Evolutionary conservation across 179 eudicot genomes (phyloP), one percentile per base, ranked within the genome.

Genomic region (Camellia oleifera): DNA sequence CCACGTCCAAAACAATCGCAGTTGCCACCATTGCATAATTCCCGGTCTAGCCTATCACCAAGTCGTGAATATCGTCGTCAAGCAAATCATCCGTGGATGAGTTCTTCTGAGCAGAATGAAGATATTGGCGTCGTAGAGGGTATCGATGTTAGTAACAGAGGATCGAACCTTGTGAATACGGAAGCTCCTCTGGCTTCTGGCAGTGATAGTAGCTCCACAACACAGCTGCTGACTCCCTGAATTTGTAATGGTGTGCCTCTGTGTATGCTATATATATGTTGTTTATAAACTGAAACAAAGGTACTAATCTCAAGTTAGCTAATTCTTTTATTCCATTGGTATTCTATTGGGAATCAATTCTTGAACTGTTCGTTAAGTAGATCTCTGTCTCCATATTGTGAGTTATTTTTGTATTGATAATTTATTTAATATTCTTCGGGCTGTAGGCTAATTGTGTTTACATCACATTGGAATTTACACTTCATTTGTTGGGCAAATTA

Each of bases 151-250:
- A 32, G 66, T 66, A 67, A 15, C 71, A 26, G 52, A 69, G 79
- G 60, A 69, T 63, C 64, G 2, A 53, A 52, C 62, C 7, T 52
- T 3, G 14, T 42, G 66, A 71, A 77, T 4, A 62, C 15, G 20
- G 77, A 77, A 17, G 71, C 69, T 18, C 45, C 18, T 70, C 58
- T 58, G 0, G 48, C 63, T 13, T 58, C 70, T 23, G 54, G 50
- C 60, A 67, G 50, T 45, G 77, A 66, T 9, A 77, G 58, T 57
- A 48, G 81, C 72, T 77, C 81, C 20, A 65, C 60, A 10, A 58
- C 52, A 48, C 52, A 48, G 7, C 7, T 48, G 52, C 5, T 48
- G 52, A 48, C 52, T 63, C 45, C 72, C 42, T 66, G 65, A 80
- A 50, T 44, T 74, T 14, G 15, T 26, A n/a, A 58, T 40, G 46